A percentile compares a stretch with the other conserved stretches of the same genome.
Evolutionary conservation across 2,329 filamentous ascomycete genomes (phyloP).

Genomic region (Aspergillus sp.): DNA sequence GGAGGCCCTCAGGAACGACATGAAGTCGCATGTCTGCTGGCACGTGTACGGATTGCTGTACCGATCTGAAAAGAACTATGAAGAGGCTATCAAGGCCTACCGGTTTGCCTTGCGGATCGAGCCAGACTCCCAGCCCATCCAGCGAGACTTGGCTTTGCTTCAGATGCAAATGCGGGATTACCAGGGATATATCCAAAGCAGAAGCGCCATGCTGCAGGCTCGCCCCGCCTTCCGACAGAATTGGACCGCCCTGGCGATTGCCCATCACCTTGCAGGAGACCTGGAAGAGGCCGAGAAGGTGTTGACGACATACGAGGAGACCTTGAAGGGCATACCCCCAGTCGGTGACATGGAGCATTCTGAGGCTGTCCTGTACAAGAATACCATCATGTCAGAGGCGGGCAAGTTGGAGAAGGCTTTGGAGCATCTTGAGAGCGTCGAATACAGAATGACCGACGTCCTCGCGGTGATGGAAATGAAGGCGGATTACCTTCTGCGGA

Average conservation of each 20-base stretch:
- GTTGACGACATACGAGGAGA: constrained; percentile 87
- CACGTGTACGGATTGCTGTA: constrained; percentile 96
- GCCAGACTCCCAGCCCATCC: constrained; percentile 90
- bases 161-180: constrained; percentile 98
- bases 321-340: constrained; percentile 73
- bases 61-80: constrained; percentile 92
- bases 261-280: constrained; percentile 85
- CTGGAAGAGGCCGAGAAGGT: constrained; percentile 83
- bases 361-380: constrained; percentile 93
- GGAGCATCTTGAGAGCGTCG: constrained; percentile 74
- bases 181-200: constrained; percentile 84
- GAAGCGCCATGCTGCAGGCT: constrained; percentile 80
- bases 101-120: constrained; percentile 91
- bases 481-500: constrained; percentile 75
- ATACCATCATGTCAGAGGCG: constrained; percentile 84
- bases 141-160: constrained; percentile 85
- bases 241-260: constrained; percentile 96
- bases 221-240: constrained; percentile 79
- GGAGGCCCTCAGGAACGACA: constrained; percentile 86
- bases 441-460: constrained; percentile 75
- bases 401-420: constrained; percentile 79
- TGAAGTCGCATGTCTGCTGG: constrained; percentile 99
- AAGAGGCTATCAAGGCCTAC: constrained; percentile 98
- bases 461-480: constrained; percentile 79
- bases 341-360: constrained; percentile 85